Conservation (phyloP, 1,284 basidiomycete species). For the Trichosporon sp. region DNA sequence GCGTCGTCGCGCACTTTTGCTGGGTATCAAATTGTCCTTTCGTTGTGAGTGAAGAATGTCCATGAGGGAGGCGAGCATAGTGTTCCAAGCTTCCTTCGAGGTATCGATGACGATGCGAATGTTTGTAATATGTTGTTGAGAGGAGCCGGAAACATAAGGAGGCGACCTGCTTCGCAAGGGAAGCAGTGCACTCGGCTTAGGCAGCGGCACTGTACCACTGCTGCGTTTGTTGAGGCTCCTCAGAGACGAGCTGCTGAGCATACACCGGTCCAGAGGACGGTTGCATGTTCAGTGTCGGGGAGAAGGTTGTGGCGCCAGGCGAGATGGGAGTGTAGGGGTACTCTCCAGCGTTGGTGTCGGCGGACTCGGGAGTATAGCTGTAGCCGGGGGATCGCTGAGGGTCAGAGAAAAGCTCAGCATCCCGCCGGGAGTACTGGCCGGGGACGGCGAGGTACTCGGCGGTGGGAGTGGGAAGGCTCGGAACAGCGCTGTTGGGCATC, state of each 20-base stretch:
- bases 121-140: background rate
- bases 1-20: conserved; percentile 9
- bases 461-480: conserved; percentile 19
- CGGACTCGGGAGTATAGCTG: conserved; percentile 26
- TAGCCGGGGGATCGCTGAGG: conserved; percentile 27
- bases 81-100: background rate
- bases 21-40: conserved; percentile 20
- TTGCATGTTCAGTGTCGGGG: conserved; percentile 25
- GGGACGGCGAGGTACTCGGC: conserved; percentile 30
- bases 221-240: conserved; percentile 19
- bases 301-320: conserved; percentile 26
- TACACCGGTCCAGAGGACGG: conserved; percentile 18
- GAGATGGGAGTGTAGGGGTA: conserved; percentile 35
- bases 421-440: background rate
- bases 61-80: too few relatives aligned
- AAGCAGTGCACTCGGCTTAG: background rate
- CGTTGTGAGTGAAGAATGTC: background rate
- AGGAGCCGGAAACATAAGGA: background rate
- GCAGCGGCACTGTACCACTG: conserved; percentile 11
- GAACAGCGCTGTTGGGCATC: conserved; percentile 24
- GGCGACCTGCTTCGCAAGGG: background rate
- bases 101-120: background rate
- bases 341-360: conserved; percentile 23
- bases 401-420: background rate
- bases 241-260: conserved; percentile 16